These are phyloP conservation scores for Zoysia pacifica DNA, from an alignment of 176 grass and related monocot genomes.

Conservation along the genomic window DNA sequence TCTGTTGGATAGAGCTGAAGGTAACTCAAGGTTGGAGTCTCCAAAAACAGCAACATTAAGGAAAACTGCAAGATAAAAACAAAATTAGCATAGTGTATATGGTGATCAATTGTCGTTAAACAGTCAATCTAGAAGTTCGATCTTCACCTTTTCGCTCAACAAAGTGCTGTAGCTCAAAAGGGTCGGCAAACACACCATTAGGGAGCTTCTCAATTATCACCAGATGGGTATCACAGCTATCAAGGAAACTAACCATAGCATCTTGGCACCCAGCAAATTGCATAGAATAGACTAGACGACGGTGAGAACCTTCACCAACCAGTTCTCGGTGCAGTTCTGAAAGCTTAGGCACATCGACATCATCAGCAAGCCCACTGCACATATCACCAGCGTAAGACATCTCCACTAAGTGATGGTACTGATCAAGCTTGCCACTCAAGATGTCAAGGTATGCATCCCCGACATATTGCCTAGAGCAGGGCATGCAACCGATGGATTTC, in stretches of 20 bases:
- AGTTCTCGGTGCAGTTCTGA: conserved; percentile 47
- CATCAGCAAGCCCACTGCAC: conserved; percentile 43
- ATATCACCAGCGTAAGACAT: conserved; percentile 27
- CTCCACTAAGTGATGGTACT: conserved; percentile 27
- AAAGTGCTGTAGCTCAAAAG: conserved; percentile 88
- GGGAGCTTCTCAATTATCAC: conserved; percentile 77
- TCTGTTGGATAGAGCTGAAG: conserved; percentile 70
- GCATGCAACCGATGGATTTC: conserved; percentile 39
- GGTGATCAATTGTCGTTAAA: background rate
- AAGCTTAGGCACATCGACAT: conserved; percentile 34
- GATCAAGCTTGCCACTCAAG: conserved; percentile 10
- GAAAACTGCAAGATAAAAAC: conserved; percentile 54
- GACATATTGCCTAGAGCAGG: conserved; percentile 51
- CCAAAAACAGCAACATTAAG: conserved; percentile 72
- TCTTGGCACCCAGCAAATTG: conserved; percentile 45
- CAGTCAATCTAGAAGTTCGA: background rate
- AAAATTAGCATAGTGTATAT: background rate
- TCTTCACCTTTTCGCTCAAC: conserved; percentile 63
- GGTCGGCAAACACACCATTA: conserved; percentile 76
- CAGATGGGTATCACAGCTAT: conserved; percentile 51
- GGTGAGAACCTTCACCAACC: conserved; percentile 85
- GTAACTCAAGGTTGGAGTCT: conserved; percentile 84
- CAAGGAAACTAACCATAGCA: conserved; percentile 43
- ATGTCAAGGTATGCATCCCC: background rate
- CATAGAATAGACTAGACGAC: conserved; percentile 59